These are phyloP conservation scores for Aureobasidium lini DNA, from an alignment of 2,329 filamentous ascomycete genomes.

Conservation along the genomic window DNA sequence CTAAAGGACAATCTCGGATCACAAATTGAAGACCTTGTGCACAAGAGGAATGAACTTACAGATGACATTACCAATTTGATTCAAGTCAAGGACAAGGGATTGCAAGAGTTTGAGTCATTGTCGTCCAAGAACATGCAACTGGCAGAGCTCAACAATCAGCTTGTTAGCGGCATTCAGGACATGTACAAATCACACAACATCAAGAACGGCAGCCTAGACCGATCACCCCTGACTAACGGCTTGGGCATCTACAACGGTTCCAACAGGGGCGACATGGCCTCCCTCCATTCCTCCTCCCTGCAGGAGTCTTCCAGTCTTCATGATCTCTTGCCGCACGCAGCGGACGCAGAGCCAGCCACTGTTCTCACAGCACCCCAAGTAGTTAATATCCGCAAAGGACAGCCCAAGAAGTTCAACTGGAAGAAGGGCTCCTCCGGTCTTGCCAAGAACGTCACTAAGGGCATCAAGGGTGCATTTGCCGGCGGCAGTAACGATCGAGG, in stretches of 20 bases:
- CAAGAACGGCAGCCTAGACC: conserved; percentile 24
- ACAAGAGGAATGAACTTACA: conserved; percentile 73
- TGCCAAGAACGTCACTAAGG: conserved; percentile 89
- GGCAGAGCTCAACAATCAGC: conserved; percentile 88
- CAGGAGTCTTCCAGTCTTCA: conserved; percentile 13
- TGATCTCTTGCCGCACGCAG: conserved; percentile 34
- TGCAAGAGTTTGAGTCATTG: conserved; percentile 91
- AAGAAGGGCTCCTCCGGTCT: conserved; percentile 93
- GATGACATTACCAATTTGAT: conserved; percentile 79
- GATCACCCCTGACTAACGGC: conserved; percentile 41
- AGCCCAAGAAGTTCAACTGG: conserved; percentile 97
- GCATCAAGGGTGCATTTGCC: conserved; percentile 84
- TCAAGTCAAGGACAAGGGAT: conserved; percentile 82
- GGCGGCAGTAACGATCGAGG: conserved; percentile 27
- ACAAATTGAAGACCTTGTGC: conserved; percentile 81
- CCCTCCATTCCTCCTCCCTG: conserved; percentile 9
- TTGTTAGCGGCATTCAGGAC: conserved; percentile 90
- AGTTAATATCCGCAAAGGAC: conserved; percentile 88
- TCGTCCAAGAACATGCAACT: conserved; percentile 92
- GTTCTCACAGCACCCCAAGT: conserved; percentile 74
- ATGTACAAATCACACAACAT: conserved; percentile 68
- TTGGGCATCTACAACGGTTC: conserved; percentile 54
- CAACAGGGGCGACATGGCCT: conserved; percentile 35
- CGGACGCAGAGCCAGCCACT: conserved; percentile 56
- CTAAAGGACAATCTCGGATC: conserved; percentile 72